Evolutionary conservation across 495 filamentous ascomycete genomes (phyloP), one percentile per base, ranked within the genome.

Genomic region (Xylaria curta): DNA sequence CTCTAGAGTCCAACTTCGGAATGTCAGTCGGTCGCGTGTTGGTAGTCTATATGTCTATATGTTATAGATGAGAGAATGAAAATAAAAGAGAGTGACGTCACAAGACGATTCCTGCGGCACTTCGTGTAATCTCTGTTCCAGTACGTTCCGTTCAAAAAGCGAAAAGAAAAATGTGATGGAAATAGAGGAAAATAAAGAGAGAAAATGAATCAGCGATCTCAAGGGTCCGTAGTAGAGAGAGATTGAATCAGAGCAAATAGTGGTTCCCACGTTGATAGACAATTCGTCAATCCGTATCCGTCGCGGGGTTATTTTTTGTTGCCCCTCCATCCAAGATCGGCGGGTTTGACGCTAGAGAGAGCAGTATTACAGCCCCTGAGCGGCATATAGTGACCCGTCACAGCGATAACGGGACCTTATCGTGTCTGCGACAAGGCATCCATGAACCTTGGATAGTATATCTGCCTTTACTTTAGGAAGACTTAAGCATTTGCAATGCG

Each of bases 271-370:
- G 65, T 67, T 63, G n/a, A 21, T 38, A 56, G 47, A 54, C 54
- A 46, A 69, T 59, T 60, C 42, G 54, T 36, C 54, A 46, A 68
- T 68, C 38, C 15, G 40, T 59, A 68, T 68, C 38, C 15, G 40
- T 59, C 66, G 66, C 40, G 66, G 66, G 66, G 53, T 60, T 61
- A 56, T 44, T 36, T 36, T 21, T 15, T 2, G 51, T 38, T 60
- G 66, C 54, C 49, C 53, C 66, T 61, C 66, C 36, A 58, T 68
- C 19, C 36, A 49, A 38, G 66, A 69, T 61, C 66, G 66, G 54
- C 66, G 17, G 31, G 17, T 49, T 59, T 13, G 53, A 38, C 53
- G 56, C 54, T 68, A 68, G 9, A 53, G 47, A 12, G 26, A 26
- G 24, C 31, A 26, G 49, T 47, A 66, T n/a, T 6, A 46, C 63